phyloP scores from a whole-genome alignment of 352 stramenopile genomes.

The Pythium oligandrum region DNA sequence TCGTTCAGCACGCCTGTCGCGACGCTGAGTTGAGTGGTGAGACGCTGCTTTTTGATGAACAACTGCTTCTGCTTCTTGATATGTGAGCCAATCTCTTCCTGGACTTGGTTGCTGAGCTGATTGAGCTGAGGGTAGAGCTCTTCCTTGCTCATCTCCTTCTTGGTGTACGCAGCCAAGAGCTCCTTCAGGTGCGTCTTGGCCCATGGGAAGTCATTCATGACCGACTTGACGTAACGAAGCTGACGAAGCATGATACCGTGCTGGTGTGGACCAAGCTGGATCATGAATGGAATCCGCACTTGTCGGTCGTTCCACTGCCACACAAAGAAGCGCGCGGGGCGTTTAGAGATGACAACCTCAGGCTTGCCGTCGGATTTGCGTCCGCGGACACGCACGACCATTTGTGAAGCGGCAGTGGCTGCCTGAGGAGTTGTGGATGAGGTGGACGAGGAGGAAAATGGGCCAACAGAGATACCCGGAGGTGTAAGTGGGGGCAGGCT shows the following conservation, averaged over 20 bases:
- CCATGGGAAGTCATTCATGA: slow-evolving; percentile 84
- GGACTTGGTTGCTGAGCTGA: slow-evolving; percentile 60
- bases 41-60: slow-evolving; percentile 47
- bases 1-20: slow-evolving; percentile 66
- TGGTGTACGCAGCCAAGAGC: slow-evolving; percentile 62
- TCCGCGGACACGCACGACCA: slow-evolving; percentile 53
- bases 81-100: slow-evolving; percentile 40
- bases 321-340: slow-evolving; percentile 34
- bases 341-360: slow-evolving; percentile 63
- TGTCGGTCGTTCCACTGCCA: slow-evolving; percentile 67
- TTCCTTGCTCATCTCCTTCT: slow-evolving; percentile 71
- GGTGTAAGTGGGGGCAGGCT: slow-evolving; percentile 7
- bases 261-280: slow-evolving; percentile 64
- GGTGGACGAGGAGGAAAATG: slow-evolving; percentile 10
- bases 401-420: slow-evolving; percentile 20
- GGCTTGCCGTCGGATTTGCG: slow-evolving; percentile 40
- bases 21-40: slow-evolving; percentile 57
- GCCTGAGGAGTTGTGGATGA: background rate
- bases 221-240: slow-evolving; percentile 75
- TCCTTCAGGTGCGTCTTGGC: slow-evolving; percentile 65
- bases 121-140: slow-evolving; percentile 75
- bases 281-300: slow-evolving; percentile 41
- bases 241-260: slow-evolving; percentile 79
- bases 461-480: background rate
- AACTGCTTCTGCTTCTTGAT: slow-evolving; percentile 43